Evolutionary conservation across 176 grass and related monocot species (phyloP), one percentile per base, ranked within the genome.

Genomic region (Ananas comosus): DNA sequence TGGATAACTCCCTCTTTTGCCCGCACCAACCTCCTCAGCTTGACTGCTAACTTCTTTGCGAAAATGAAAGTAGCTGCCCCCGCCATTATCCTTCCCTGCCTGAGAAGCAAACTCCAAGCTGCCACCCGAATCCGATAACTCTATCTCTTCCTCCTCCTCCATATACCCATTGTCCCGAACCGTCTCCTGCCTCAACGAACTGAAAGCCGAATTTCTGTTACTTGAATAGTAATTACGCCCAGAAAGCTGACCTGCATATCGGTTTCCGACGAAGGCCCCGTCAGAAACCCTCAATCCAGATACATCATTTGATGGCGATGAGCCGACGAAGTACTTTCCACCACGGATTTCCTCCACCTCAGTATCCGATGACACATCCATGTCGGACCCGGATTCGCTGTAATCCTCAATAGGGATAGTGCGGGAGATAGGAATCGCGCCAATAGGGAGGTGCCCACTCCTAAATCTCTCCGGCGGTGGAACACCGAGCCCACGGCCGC

Each of bases 391-490:
- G 0, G 84, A 80, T 23, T 85, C 83, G n/a, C 67, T 78, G 71
- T 66, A 87, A 65, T 76, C 85, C 11, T 87, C 76, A 72, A 80
- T 51, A 6, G 79, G 54, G 54, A 59, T 56, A 33, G 72, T 53
- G 72, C 82, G 89, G 4, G 85, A 76, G 49, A 88, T 53, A 2
- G 87, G 89, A 51, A 92, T 86, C 1, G 85, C 72, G 16, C 82
- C 71, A 49, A 66, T 75, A 11, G 83, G 88, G 28, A 96, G 84
- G 77, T 90, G 89, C 4, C 94, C 87, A 25, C 84, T 99, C 78
- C 94, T 54, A 19, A 88, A 99, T 76, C 93, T 99, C 82, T 93
- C 94, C 65, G 86, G 94, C 28, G 82, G 82, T 12, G 94, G 94
- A 72, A 99, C 83, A 13, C 87, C 86, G 10, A 99, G 86, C 53